Evolutionary conservation across 352 stramenopile species (phyloP).

Genomic region (Pythium folliculosum): DNA sequence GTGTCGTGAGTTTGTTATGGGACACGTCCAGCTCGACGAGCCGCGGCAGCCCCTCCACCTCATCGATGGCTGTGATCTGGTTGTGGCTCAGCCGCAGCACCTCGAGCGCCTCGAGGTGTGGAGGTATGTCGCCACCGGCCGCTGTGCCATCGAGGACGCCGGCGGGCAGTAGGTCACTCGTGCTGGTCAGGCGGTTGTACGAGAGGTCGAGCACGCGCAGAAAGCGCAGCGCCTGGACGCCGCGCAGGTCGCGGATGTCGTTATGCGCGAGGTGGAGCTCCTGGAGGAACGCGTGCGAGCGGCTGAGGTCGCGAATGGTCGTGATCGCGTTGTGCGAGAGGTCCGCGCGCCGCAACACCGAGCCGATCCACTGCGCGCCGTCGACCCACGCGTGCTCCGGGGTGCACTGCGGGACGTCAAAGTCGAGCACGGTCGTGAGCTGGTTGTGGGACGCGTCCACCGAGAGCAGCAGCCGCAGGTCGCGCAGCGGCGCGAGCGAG

Average conservation of each 20-base stretch:
- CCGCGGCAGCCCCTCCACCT: slow-evolving; percentile 46
- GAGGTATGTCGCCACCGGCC: neutral
- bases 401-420: slow-evolving; percentile 61
- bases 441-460: slow-evolving; percentile 64
- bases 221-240: slow-evolving; percentile 56
- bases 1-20: slow-evolving; percentile 50
- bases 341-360: slow-evolving; percentile 54
- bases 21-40: slow-evolving; percentile 53
- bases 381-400: slow-evolving; percentile 52
- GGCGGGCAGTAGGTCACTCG: slow-evolving; percentile 34
- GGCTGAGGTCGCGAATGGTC: slow-evolving; percentile 49
- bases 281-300: slow-evolving; percentile 60
- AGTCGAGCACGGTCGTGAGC: slow-evolving; percentile 62
- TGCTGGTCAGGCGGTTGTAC: slow-evolving; percentile 57
- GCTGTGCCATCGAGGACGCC: neutral
- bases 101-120: slow-evolving; percentile 47
- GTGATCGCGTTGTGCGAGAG: slow-evolving; percentile 57
- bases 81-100: slow-evolving; percentile 60
- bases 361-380: slow-evolving; percentile 62
- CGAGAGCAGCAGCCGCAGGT: slow-evolving; percentile 56
- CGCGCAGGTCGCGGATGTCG: slow-evolving; percentile 47
- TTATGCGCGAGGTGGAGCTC: slow-evolving; percentile 70
- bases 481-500: slow-evolving; percentile 43
- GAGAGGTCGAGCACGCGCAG: slow-evolving; percentile 71
- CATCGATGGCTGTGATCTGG: slow-evolving; percentile 46